Conservation (phyloP, 2,329 filamentous ascomycete genomes). For the Laburnicola sp. region DNA sequence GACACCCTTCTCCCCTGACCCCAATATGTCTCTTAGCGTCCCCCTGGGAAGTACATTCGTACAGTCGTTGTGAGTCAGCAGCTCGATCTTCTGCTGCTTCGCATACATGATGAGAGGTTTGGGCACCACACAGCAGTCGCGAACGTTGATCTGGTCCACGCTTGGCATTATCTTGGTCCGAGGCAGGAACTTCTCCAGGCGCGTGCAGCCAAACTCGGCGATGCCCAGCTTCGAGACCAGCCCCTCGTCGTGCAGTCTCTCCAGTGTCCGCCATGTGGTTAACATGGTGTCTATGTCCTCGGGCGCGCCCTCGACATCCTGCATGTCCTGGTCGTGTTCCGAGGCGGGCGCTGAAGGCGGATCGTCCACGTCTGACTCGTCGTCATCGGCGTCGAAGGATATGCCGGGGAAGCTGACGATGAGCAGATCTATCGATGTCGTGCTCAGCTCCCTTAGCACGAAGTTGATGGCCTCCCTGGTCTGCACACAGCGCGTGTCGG, state of each 20-base stretch:
- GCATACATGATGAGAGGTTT: conserved; percentile 82
- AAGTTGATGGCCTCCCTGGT: conserved; percentile 77
- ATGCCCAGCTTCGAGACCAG: conserved; percentile 77
- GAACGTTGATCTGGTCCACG: conserved; percentile 94
- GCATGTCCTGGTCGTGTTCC: conserved; percentile 51
- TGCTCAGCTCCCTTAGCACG: conserved; percentile 77
- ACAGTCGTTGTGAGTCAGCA: conserved; percentile 92
- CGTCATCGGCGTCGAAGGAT: conserved; percentile 89
- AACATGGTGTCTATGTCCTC: conserved; percentile 65
- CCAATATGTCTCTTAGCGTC: conserved; percentile 81
- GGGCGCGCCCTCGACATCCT: conserved; percentile 42
- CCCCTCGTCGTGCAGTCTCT: conserved; percentile 71
- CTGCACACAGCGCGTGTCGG: conserved; percentile 67
- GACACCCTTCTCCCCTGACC: conserved; percentile 70
- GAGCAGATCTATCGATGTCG: conserved; percentile 78
- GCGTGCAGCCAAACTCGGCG: conserved; percentile 86
- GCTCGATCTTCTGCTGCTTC: conserved; percentile 79
- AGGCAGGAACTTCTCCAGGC: conserved; percentile 75
- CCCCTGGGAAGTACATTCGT: conserved; percentile 86
- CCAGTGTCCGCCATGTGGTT: conserved; percentile 69
- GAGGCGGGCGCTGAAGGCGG: conserved; percentile 26
- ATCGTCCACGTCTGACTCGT: conserved; percentile 69
- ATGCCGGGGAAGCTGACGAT: conserved; percentile 93
- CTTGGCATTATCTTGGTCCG: conserved; percentile 71
- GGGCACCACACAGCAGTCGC: conserved; percentile 94